Base-by-base conservation (phyloP, 768 basidiomycete genomes). In the Boletus rufocinnamomeus region DNA sequence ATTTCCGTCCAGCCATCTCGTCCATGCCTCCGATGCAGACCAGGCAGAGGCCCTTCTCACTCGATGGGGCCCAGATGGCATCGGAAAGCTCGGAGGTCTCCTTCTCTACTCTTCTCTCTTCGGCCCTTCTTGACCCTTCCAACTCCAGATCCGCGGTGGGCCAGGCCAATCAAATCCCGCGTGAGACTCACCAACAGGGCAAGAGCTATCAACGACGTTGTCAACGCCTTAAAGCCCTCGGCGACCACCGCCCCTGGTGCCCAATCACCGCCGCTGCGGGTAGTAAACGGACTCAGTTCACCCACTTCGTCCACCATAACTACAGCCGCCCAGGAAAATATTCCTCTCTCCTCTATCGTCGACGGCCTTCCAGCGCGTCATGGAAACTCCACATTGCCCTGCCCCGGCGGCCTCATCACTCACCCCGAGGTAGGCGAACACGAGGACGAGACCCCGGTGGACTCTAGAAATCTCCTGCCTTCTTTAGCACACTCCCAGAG, bases 21-120 rank as follows among this genome's bases (percentile, higher is more conserved):
- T 94, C 11, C 93, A 95, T 76, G 93, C 94, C 32, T 93, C 91
- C 57, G 91, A 94, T 75, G 91, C 88, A 14, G 90, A 91, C 75
- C 91, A 95, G 70, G 84, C 91, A 35, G 90, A 91, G 72, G 93
- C 89, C 27, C 80, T 95, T 59, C 85, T 95, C 50, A 86, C 84
- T 63, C 84, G 92, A 56, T 95, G 94, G 93, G 88, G 89, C 38
- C 88, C 89, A 46, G 93, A 95, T 74, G 87, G 92, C 41, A 75
- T 92, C 72, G 92, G 92, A 58, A 95, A 95, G 74, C 77, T 95
- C 51, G 91, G 89, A 77, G 88, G 93, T 93, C 67, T 75, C 85
- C 59, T 65, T 58, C 56, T 52, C 30, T 45, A 23, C 46, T 23
- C 21, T 50, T 47, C 54, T 50, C 57, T 23, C 61, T 59, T 63